These are phyloP conservation scores for Pythium guiyangense DNA, from an alignment of 352 stramenopile genomes.

Conservation along the genomic window DNA sequence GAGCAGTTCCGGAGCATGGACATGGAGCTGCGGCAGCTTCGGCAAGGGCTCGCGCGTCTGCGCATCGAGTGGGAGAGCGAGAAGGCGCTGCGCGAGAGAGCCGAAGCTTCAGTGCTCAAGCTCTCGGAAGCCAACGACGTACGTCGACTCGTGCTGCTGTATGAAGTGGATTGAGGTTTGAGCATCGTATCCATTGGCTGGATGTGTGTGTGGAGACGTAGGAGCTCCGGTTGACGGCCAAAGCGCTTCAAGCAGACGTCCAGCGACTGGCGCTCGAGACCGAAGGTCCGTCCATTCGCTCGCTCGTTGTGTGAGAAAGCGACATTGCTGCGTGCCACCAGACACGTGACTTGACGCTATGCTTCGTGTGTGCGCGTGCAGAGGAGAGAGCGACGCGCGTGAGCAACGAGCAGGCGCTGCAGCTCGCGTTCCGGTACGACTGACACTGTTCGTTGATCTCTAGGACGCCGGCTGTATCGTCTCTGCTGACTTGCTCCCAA, in stretches of 20 bases:
- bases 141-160: not conserved
- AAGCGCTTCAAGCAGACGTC: constrained; percentile 27
- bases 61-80: constrained; percentile 48
- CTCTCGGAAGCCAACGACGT: constrained; percentile 33
- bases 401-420: constrained; percentile 25
- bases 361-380: constrained; percentile 3
- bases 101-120: constrained; percentile 28
- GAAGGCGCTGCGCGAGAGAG: constrained; percentile 35
- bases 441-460: not conserved
- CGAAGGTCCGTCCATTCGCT: constrained; percentile 16
- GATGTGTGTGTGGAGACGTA: constrained; percentile 9
- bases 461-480: not conserved
- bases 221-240: constrained; percentile 32
- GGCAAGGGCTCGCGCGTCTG: constrained; percentile 31
- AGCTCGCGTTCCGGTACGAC: constrained; percentile 22
- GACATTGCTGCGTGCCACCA: not conserved
- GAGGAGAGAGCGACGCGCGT: constrained; percentile 20
- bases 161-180: not conserved
- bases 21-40: constrained; percentile 42
- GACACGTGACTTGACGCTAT: not conserved
- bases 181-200: no score
- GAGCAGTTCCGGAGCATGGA: constrained; percentile 51
- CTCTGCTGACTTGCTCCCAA: not conserved
- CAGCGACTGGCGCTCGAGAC: constrained; percentile 28
- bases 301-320: not conserved